phyloP scores from a whole-genome alignment of 2,329 filamentous ascomycete genomes.

The Fusarium musae region DNA sequence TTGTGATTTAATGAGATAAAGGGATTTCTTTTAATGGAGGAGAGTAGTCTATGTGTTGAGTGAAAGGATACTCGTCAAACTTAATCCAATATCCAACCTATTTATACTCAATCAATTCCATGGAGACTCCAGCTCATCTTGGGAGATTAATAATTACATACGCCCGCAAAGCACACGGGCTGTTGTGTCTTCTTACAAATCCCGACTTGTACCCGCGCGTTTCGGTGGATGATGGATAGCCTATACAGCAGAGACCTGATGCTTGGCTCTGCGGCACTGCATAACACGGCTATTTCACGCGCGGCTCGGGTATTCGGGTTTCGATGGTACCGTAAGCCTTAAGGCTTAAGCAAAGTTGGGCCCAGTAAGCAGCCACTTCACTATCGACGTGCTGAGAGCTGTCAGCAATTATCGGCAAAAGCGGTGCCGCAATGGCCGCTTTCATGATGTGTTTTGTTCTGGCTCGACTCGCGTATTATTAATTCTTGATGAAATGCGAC shows the following conservation, averaged over 20 bases:
- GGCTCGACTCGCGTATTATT: rapidly evolving
- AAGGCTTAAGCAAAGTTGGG: neutral
- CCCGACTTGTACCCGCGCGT: neutral
- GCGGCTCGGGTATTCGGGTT: neutral
- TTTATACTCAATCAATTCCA: neutral
- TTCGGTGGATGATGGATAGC: neutral
- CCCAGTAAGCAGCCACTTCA: neutral
- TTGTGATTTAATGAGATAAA: no score
- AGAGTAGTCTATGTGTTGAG: neutral
- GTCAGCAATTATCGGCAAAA: neutral
- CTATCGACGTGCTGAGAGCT: neutral
- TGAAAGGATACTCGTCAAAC: neutral
- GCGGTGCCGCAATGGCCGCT: neutral
- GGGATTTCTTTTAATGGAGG: neutral
- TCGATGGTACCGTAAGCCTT: neutral
- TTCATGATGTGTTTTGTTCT: neutral
- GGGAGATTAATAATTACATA: neutral
- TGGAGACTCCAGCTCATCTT: rapidly evolving
- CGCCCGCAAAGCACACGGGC: neutral
- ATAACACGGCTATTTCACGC: neutral
- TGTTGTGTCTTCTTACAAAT: neutral
- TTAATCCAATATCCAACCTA: no score
- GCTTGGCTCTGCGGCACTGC: neutral
- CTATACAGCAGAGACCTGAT: rapidly evolving
- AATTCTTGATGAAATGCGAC: neutral